Evolutionary conservation across 2,329 filamentous ascomycete genomes (phyloP).

Genomic region (Trichoderma endophyticum): DNA sequence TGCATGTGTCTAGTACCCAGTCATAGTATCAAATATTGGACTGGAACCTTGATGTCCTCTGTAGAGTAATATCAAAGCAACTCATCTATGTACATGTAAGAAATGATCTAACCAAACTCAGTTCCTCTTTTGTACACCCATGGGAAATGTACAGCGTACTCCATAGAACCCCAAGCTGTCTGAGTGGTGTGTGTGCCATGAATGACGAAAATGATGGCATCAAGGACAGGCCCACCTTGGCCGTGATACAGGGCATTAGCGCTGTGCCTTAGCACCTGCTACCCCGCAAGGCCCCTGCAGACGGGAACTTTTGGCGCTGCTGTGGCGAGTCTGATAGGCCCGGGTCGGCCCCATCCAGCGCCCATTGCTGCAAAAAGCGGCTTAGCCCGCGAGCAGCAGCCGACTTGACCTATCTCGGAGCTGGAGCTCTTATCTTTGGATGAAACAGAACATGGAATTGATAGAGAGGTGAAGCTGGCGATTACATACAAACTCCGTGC

Average conservation of each 20-base stretch:
- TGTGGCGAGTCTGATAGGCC: neutral
- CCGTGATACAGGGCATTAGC: neutral
- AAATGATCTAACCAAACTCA: neutral
- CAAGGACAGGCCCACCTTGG: neutral
- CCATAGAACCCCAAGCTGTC: neutral
- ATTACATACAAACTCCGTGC: neutral
- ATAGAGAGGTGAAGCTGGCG: neutral
- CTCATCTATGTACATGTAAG: neutral
- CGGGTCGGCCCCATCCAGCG: neutral
- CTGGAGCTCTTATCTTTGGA: neutral
- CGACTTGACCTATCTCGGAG: neutral
- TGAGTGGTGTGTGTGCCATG: neutral
- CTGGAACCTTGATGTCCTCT: neutral
- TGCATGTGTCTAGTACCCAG: too few species aligned
- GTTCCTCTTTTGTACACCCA: neutral
- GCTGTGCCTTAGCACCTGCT: neutral
- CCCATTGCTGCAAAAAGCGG: neutral
- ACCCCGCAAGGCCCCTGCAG: constrained; percentile 13
- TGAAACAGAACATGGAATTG: neutral
- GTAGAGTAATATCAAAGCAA: neutral
- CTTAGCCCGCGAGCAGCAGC: neutral
- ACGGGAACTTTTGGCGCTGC: constrained; percentile 12
- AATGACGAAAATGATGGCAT: constrained; percentile 14
- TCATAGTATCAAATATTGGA: too few species aligned
- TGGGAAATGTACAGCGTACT: neutral